Percentiles rank a stretch among this genome's conserved stretches.
Conservation (phyloP, 768 basidiomycete species). For the Sporobolomyces roseus region DNA sequence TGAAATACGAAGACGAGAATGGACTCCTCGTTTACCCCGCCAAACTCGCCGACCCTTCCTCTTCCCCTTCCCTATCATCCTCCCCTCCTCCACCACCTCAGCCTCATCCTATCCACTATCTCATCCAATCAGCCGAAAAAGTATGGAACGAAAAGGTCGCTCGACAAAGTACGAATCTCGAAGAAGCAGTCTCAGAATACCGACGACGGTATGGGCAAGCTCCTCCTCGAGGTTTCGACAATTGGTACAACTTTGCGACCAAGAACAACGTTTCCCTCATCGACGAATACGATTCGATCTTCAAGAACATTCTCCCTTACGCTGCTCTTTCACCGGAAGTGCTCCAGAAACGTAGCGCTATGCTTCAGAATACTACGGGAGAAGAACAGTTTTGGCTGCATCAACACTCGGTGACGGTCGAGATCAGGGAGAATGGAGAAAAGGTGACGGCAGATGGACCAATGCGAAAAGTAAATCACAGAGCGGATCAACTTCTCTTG, state of each 20-base stretch:
- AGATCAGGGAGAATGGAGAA: constrained; percentile 13
- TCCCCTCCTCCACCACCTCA: constrained; percentile 47
- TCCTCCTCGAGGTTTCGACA: constrained; percentile 85
- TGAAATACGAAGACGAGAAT: not conserved
- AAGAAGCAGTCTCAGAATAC: constrained; percentile 77
- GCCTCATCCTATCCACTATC: constrained; percentile 54
- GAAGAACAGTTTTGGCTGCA: constrained; percentile 33
- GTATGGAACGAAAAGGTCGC: constrained; percentile 57
- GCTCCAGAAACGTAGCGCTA: constrained; percentile 26
- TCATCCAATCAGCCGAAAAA: constrained; percentile 50
- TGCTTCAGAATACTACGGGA: constrained; percentile 24
- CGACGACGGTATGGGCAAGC: constrained; percentile 64
- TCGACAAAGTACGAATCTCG: constrained; percentile 72
- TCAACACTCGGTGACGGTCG: constrained; percentile 36
- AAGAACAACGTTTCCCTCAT: constrained; percentile 68
- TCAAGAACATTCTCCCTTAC: constrained; percentile 52
- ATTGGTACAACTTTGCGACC: constrained; percentile 73
- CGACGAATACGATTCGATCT: constrained; percentile 75
- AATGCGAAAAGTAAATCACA: constrained; percentile 13
- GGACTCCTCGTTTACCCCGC: constrained; percentile 33
- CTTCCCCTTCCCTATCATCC: constrained; percentile 50
- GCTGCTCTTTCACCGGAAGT: constrained; percentile 49
- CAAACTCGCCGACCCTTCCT: not conserved
- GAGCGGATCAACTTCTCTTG: constrained; percentile 27
- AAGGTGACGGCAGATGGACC: constrained; percentile 27